phyloP scores from a whole-genome alignment of 2,329 filamentous ascomycete species.

The Penicillium glabrum region DNA sequence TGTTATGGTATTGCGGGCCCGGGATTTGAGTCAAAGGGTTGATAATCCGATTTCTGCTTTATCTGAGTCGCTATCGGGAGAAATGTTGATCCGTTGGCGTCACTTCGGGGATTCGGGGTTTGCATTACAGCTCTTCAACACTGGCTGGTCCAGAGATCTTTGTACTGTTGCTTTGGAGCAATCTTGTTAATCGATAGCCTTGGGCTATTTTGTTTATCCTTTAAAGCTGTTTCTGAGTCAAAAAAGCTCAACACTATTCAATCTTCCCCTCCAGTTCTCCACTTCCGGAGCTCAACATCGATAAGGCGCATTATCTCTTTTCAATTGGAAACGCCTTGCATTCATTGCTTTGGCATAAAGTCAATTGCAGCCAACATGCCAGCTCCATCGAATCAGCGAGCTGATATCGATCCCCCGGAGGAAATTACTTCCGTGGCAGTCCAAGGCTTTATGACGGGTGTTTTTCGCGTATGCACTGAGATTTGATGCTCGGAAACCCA shows the following conservation, averaged over 20 bases:
- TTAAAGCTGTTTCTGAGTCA: neutral
- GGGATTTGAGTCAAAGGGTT: neutral
- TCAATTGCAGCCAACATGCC: slow-evolving; percentile 30
- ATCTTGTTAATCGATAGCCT: neutral
- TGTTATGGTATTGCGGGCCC: neutral
- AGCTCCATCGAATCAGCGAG: slow-evolving; percentile 39
- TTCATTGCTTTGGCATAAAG: slow-evolving; percentile 2
- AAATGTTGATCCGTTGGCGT: slow-evolving; percentile 22
- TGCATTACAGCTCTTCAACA: neutral
- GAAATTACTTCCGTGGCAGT: slow-evolving; percentile 43
- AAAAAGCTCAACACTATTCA: too few species aligned
- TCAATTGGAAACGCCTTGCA: neutral
- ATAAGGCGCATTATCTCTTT: neutral
- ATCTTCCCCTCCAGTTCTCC: neutral
- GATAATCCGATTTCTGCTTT: slow-evolving; percentile 18
- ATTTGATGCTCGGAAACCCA: neutral
- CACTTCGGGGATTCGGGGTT: slow-evolving; percentile 11
- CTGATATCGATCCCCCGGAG: slow-evolving; percentile 42
- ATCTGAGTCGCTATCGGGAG: slow-evolving; percentile 21
- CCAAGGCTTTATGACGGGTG: slow-evolving; percentile 45
- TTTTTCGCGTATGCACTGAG: slow-evolving; percentile 38
- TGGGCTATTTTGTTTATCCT: too few species aligned
- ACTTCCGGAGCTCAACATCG: neutral
- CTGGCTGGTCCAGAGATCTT: slow-evolving; percentile 16
- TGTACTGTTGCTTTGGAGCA: neutral